A percentile compares a stretch with the other conserved stretches of the same genome.
phyloP scores from a whole-genome alignment of 257 asterid genomes.

The Solanum pennellii region DNA sequence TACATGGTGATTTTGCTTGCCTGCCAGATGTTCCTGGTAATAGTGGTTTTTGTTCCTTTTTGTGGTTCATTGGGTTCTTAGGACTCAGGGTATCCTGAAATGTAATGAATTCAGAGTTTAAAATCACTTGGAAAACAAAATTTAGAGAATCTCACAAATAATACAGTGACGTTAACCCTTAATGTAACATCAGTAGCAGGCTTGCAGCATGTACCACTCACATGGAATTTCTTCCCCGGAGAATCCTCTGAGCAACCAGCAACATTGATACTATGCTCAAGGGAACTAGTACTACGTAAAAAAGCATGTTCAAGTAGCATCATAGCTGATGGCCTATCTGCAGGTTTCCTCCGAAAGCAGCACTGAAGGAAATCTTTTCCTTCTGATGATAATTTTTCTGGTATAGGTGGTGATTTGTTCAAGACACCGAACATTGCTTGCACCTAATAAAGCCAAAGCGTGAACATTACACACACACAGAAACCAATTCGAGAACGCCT shows the following conservation, averaged over 20 bases:
- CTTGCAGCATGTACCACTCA: constrained; percentile 9
- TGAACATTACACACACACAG: not conserved
- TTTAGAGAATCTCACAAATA: not conserved
- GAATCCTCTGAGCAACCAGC: constrained; percentile 26
- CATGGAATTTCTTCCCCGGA: constrained; percentile 30
- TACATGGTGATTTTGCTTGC: constrained; percentile 24
- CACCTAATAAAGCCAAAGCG: constrained; percentile 23
- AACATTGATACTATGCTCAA: constrained; percentile 15
- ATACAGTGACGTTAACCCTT: not conserved
- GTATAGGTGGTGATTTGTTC: constrained; percentile 63
- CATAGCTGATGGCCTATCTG: constrained; percentile 61
- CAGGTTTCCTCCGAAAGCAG: constrained; percentile 68
- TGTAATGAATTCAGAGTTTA: not conserved
- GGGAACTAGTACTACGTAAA: constrained; percentile 20
- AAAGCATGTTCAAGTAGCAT: constrained; percentile 64
- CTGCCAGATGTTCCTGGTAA: constrained; percentile 20
- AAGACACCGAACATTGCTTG: constrained; percentile 87
- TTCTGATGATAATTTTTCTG: constrained; percentile 51
- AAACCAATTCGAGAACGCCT: not conserved
- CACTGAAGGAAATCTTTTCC: constrained; percentile 67
- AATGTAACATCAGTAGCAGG: not conserved
- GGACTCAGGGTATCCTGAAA: constrained; percentile 31
- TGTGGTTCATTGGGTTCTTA: constrained; percentile 14
- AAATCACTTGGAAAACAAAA: not conserved
- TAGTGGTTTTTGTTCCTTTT: constrained; percentile 20